Base-by-base conservation (phyloP, 805 yeast genomes). In the Schizosaccharomyces lindneri region DNA sequence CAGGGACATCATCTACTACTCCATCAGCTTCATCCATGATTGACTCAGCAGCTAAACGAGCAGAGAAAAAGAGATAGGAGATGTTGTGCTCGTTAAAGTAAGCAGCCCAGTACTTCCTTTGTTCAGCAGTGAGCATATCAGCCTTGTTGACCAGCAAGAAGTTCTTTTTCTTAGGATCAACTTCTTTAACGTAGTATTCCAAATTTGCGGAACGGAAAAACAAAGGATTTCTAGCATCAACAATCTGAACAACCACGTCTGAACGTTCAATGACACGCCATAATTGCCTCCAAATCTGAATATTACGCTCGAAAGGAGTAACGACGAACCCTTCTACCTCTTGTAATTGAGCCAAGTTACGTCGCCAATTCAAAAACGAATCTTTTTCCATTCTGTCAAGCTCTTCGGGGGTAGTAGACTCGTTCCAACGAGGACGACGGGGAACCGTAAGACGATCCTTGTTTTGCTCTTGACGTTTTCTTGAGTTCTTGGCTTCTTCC, bases 211-310 rank as follows among this genome's bases (percentile, higher is more conserved):
- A 88, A 70, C 97, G 79, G 75, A 87, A 93, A 64, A 87, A 76
- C 63, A 89, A 73, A 4, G 98, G 98, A 70, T 87, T 88, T 73
- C 98, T 79, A 13, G 97, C 97, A 74, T 93, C 98, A 36, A 93
- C 97, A 74, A 93, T 93, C 71, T 93, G 98, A 5, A 93, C 97
- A 48, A 93, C 81, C 67, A 93, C 76, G 71, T 90, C 96, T 29
- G 93, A 86, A 69, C 97, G 81, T 72, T 93, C 98, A 29, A 88
- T 85, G 55, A 93, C 98, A 73, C 98, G 80, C 98, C 98, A 93
- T 65, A 93, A 75, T 73, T 93, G 98, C 70, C 93, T 82, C 98
- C 98, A 93, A 63, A 93, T 97, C 76, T 90, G 96, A 65, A 93
- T 76, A 71, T 93, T 93, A 75, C 98, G 81, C 75, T 93, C 98